These are phyloP conservation scores for Geotrichum ghanense DNA, from an alignment of 805 yeast species.

Conservation along the genomic window DNA sequence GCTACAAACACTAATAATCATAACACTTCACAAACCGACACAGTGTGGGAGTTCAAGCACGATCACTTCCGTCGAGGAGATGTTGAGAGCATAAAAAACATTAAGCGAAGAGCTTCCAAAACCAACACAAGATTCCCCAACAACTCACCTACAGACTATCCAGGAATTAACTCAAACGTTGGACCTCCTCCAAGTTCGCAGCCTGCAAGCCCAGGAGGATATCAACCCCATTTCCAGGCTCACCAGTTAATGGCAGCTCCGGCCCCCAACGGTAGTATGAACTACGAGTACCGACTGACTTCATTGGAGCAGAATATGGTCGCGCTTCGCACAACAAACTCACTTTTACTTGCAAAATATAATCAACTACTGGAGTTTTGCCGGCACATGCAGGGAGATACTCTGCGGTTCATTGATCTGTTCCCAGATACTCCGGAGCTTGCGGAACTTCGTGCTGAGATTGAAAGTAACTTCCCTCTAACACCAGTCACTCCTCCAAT, in stretches of 20 bases:
- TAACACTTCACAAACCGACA: neutral
- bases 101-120: slow-evolving; percentile 64
- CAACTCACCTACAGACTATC: neutral
- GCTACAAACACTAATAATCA: slow-evolving; percentile 17
- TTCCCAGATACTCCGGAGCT: slow-evolving; percentile 1
- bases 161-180: neutral
- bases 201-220: too few relatives aligned
- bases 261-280: neutral
- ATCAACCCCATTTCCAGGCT: neutral
- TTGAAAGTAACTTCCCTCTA: slow-evolving; percentile 1
- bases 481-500: slow-evolving; percentile 6
- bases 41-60: slow-evolving; percentile 80
- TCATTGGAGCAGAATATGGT: neutral
- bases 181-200: neutral
- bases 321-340: neutral
- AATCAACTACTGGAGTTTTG: neutral
- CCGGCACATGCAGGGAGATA: neutral
- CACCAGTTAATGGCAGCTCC: neutral
- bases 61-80: slow-evolving; percentile 77
- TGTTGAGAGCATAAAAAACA: slow-evolving; percentile 53
- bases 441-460: slow-evolving; percentile 2
- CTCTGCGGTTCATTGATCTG: neutral
- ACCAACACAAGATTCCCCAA: slow-evolving; percentile 14
- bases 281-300: neutral
- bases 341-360: neutral